Base-by-base conservation (phyloP, 176 grass and related monocot species). In the Triticum timopheevii region DNA sequence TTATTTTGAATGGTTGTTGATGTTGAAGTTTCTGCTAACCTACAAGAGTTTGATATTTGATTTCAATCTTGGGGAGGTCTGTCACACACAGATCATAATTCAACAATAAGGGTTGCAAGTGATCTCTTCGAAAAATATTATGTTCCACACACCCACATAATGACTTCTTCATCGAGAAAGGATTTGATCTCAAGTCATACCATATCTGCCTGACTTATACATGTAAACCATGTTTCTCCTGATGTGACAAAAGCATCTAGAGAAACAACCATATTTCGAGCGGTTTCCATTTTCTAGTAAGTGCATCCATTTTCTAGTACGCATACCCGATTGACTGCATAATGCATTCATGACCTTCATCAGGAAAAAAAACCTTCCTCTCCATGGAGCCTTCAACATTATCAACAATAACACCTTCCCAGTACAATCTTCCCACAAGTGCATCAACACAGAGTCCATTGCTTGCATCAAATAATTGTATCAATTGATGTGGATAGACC, bases 401-500 rank as follows among this genome's bases (percentile, higher is more conserved):
- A 88, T 97, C 92, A 80, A 81, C 42, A 7, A 93, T 81, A 31
- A 95, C 88, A 81, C 95, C 95, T 93, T 97, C 95, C 88, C 69
- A 95, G 61, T 91, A 92, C 61, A 84, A 90, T 69, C 87, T 83
- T 80, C 91, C 65, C 33, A 86, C 4, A 3, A 78, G 62, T 13
- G 82, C 88, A 88, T 97, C 87, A 13, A 97, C 87, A 80, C 95
- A 93, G 22, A 84, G 80, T 76, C 89, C 95, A 76, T 90, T 93
- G 10, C 8, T 65, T 73, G 88, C 79, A 87, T 93, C 49, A 15
- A 34, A 81, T 69, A 69, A 30, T 45, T 76, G 44, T 19, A 93
- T 8, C 10, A 73, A 39, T 38, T 75, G 70, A 77, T 77, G 84
- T 82, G 45, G 77, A 89, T 63, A 16, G 34, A 89, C 38, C 0